Conservation (phyloP, 2,329 filamentous ascomycete species). For the Ascochyta viciae-villosae region DNA sequence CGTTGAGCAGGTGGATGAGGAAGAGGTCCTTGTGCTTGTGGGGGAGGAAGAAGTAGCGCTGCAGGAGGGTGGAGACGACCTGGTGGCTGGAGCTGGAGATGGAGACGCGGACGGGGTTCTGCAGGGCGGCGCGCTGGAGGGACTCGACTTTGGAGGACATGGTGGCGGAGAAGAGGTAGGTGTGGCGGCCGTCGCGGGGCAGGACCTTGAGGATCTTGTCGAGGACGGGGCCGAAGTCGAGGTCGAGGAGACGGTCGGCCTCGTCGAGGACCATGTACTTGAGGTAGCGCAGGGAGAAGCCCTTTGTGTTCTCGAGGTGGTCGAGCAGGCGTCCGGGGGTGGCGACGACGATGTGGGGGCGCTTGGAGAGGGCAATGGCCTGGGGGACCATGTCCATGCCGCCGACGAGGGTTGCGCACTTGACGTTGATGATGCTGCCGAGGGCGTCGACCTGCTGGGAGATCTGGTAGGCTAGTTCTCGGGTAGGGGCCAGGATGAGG, state of each 20-base stretch:
- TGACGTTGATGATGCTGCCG: slow-evolving; percentile 85
- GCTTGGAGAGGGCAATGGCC: slow-evolving; percentile 89
- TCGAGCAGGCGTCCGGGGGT: slow-evolving; percentile 92
- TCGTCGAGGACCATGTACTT: slow-evolving; percentile 96
- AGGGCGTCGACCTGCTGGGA: slow-evolving; percentile 86
- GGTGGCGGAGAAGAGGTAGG: slow-evolving; percentile 87
- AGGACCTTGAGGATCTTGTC: slow-evolving; percentile 93
- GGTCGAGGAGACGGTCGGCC: slow-evolving; percentile 87
- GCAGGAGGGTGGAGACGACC: slow-evolving; percentile 86
- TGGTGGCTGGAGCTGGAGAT: slow-evolving; percentile 86
- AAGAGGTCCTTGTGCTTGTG: slow-evolving; percentile 88
- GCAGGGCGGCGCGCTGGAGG: slow-evolving; percentile 85
- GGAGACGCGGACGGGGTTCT: slow-evolving; percentile 82
- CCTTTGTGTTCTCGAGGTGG: slow-evolving; percentile 95
- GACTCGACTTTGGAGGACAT: slow-evolving; percentile 94
- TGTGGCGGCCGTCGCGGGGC: slow-evolving; percentile 66
- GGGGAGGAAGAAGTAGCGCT: slow-evolving; percentile 81
- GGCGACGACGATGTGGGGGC: slow-evolving; percentile 91
- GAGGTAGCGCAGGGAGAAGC: slow-evolving; percentile 81
- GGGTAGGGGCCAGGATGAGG: slow-evolving; percentile 90
- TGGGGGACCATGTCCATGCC: slow-evolving; percentile 97
- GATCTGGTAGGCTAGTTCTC: slow-evolving; percentile 93
- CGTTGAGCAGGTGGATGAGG: slow-evolving; percentile 84
- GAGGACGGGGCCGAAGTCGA: slow-evolving; percentile 91
- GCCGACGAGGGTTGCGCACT: slow-evolving; percentile 85